Evolutionary conservation across 768 basidiomycete genomes (phyloP), one percentile per base, ranked within the genome.

Genomic region (Pulveroboletus sp.): DNA sequence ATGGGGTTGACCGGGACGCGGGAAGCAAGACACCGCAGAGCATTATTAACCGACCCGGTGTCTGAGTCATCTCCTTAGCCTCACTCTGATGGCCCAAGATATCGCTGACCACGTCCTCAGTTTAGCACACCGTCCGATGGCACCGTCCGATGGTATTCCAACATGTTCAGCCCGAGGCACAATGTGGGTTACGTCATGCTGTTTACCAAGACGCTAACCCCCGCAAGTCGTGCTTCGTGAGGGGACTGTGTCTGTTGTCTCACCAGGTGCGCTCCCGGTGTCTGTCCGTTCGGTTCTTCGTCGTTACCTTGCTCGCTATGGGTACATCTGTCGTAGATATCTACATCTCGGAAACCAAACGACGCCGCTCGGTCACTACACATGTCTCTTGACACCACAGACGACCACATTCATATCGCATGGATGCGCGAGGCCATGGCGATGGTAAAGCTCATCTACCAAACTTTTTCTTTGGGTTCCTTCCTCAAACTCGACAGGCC

Each of bases 381-480:
- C 32, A 52, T 41, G 40, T 28, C 39, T 18, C 7, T 45, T 56
- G 59, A 49, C 27, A 10, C 13, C 39, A 26, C 46, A 18, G 50
- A 46, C 7, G 51, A 58, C 6, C 44, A 46, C 7, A 53, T 63
- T 35, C 78, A 81, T 59, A 65, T 73, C n/a, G 57, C 62, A 31
- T 93, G 87, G 85, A 96, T 96, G 92, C 71, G 74, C 43, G 78
- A 84, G 57, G 93, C 93, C 3, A 79, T 95, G 75, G 65, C 64
- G 5, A 93, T 94, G 92, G 93, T 85, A 56, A 60, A 73, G 30
- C 8, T 7, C 26, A 8, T 42, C 24, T 39, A 13, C 18, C 8
- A 0, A 42, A 11, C 38, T 7, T 18, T 4, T 8, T 10, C 11
- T 35, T 3, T 6, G 7, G 8, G 7, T 47, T 17, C 45, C 36